Conservation (phyloP, 306 rosid species). For the Corylus avellana region DNA sequence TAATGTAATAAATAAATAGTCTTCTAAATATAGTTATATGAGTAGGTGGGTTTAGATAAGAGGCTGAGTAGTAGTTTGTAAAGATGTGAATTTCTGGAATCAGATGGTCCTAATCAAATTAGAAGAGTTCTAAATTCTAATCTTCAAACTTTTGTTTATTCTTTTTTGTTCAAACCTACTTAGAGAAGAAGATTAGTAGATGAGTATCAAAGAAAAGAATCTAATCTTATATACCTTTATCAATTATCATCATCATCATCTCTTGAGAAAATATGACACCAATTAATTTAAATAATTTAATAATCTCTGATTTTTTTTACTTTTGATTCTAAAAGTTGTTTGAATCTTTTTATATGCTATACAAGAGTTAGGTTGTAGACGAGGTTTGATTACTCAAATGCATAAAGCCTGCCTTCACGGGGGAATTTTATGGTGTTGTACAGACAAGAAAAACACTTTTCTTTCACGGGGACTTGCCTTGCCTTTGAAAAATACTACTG, state of each 20-base stretch:
- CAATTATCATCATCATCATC: not conserved
- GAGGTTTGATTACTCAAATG: not conserved
- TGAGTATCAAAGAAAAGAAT: slow-evolving; percentile 50
- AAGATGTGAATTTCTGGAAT: slow-evolving; percentile 39
- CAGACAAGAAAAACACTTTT: not conserved
- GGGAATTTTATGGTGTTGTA: not conserved
- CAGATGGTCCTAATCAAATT: slow-evolving; percentile 43
- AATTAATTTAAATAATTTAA: no score
- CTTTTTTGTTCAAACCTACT: slow-evolving; percentile 8
- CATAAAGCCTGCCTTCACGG: slow-evolving; percentile 33
- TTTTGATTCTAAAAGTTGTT: not conserved
- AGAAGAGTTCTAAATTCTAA: slow-evolving; percentile 30
- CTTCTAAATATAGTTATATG: slow-evolving; percentile 40
- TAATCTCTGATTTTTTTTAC: no score
- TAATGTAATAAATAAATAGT: slow-evolving; percentile 42
- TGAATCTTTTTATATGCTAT: not conserved
- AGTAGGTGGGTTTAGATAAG: slow-evolving; percentile 40
- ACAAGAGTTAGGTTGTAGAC: not conserved
- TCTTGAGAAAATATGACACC: not conserved
- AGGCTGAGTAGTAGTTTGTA: slow-evolving; percentile 46
- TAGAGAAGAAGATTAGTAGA: slow-evolving; percentile 17
- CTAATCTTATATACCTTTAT: slow-evolving; percentile 6
- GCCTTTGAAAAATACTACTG: not conserved
- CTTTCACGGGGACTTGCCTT: not conserved
- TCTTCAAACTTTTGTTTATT: slow-evolving; percentile 42